Percentiles rank a stretch among this genome's conserved stretches.
These are phyloP conservation scores for Vitis cinerea DNA, from an alignment of 164 flowering plant genomes.

Conservation along the genomic window DNA sequence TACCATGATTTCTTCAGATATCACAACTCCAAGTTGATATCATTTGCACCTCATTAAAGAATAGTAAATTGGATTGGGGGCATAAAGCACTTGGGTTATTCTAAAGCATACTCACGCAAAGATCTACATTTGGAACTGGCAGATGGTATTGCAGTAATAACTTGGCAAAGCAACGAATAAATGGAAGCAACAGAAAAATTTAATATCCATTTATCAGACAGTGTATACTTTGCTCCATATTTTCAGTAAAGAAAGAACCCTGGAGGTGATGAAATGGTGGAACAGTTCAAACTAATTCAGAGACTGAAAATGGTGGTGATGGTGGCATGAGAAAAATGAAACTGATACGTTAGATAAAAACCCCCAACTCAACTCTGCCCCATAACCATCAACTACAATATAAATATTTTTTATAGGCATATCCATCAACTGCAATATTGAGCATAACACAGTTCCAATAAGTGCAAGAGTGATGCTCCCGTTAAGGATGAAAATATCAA, in stretches of 20 bases:
- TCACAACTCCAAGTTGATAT: no score
- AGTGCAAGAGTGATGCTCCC: neutral
- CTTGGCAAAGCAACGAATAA: neutral
- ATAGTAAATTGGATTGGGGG: no score
- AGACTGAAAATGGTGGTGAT: neutral
- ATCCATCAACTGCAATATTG: neutral
- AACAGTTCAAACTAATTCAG: neutral
- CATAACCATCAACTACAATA: neutral
- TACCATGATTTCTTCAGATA: no score
- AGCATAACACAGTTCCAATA: neutral
- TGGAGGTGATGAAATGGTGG: neutral
- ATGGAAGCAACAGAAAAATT: neutral
- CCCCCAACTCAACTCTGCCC: neutral
- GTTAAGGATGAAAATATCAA: neutral
- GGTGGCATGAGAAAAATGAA: neutral
- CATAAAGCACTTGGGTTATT: no score
- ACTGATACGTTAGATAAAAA: neutral
- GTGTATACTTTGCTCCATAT: no score
- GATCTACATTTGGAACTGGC: no score
- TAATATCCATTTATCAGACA: neutral
- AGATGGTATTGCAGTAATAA: neutral
- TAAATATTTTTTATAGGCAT: neutral
- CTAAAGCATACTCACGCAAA: no score
- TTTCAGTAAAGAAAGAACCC: neutral
- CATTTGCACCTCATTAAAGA: no score